These are phyloP conservation scores for Pinus albicaulis DNA, from an alignment of 75 land plant genomes.

Conservation along the genomic window DNA sequence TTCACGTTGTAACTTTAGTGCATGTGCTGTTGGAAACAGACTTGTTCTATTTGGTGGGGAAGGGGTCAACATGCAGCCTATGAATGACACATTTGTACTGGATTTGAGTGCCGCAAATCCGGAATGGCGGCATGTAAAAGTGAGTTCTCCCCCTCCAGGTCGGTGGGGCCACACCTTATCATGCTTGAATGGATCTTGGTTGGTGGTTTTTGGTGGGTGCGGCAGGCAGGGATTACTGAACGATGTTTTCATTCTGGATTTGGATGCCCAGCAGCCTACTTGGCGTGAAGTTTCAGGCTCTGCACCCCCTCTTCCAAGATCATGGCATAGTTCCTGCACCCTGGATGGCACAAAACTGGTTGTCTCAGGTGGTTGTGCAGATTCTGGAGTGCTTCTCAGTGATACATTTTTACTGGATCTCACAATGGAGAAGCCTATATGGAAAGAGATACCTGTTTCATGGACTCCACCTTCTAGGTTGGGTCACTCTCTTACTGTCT, in stretches of 20 bases:
- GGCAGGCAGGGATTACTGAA: slow-evolving; percentile 76
- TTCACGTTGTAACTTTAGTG: slow-evolving; percentile 89
- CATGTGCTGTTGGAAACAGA: slow-evolving; percentile 87
- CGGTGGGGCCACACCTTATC: slow-evolving; percentile 89
- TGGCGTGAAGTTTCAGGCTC: slow-evolving; percentile 76
- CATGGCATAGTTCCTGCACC: slow-evolving; percentile 94
- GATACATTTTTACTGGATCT: slow-evolving; percentile 82
- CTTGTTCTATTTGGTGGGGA: slow-evolving; percentile 86
- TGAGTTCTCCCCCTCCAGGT: slow-evolving; percentile 79
- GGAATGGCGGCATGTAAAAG: slow-evolving; percentile 81
- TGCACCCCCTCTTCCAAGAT: slow-evolving; percentile 78
- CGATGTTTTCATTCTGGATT: slow-evolving; percentile 79
- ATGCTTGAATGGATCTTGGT: slow-evolving; percentile 72
- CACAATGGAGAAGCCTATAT: slow-evolving; percentile 69
- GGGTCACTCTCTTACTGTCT: slow-evolving; percentile 77
- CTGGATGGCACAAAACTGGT: slow-evolving; percentile 80
- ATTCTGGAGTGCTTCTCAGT: slow-evolving; percentile 82
- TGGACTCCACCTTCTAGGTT: slow-evolving; percentile 75
- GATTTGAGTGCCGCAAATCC: slow-evolving; percentile 67
- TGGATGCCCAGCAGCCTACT: slow-evolving; percentile 75
- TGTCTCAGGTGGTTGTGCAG: slow-evolving; percentile 91
- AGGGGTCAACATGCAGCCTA: slow-evolving; percentile 88
- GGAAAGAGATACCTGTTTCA: slow-evolving; percentile 76
- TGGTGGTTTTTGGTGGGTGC: slow-evolving; percentile 89
- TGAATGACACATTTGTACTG: slow-evolving; percentile 89